Conservation (phyloP, 495 filamentous ascomycete species). For the Aspergillus indologenus region DNA sequence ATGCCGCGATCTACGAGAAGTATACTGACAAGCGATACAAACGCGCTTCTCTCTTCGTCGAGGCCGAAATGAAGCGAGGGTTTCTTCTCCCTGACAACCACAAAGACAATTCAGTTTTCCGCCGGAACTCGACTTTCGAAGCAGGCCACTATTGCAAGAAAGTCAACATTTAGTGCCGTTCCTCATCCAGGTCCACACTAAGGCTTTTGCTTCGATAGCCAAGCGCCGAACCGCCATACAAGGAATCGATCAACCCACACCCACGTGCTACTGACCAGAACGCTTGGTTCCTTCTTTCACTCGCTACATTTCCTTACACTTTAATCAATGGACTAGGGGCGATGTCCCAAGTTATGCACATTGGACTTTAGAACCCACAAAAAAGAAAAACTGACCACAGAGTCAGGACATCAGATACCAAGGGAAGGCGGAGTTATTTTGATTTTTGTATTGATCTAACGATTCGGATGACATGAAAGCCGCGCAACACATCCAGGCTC, state of each 20-base stretch:
- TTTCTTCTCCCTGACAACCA: conserved; percentile 36
- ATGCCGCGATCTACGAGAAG: conserved; percentile 85
- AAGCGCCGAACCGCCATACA: not conserved
- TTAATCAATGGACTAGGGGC: conserved; percentile 10
- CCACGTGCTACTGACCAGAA: not conserved
- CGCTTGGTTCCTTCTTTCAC: not conserved
- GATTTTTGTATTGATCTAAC: conserved; percentile 11
- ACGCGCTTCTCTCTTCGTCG: conserved; percentile 73
- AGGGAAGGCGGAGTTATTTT: conserved; percentile 19
- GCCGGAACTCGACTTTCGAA: conserved; percentile 16
- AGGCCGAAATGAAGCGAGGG: conserved; percentile 64
- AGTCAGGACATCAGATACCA: conserved; percentile 10
- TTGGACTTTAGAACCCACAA: conserved; percentile 18
- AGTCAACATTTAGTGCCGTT: conserved; percentile 7
- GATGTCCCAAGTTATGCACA: conserved; percentile 16
- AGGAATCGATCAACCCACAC: not conserved
- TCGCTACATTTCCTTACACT: not conserved
- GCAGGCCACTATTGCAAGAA: conserved; percentile 18
- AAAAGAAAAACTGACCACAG: conserved; percentile 13
- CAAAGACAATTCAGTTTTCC: conserved; percentile 17
- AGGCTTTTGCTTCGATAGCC: not conserved
- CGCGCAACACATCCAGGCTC: conserved; percentile 6
- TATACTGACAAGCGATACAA: conserved; percentile 82
- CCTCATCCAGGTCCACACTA: not conserved
- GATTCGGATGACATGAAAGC: conserved; percentile 10